Percentiles rank a stretch among this genome's conserved stretches.
Evolutionary conservation across 495 filamentous ascomycete species (phyloP).

Genomic region (Xylaria telfairii): DNA sequence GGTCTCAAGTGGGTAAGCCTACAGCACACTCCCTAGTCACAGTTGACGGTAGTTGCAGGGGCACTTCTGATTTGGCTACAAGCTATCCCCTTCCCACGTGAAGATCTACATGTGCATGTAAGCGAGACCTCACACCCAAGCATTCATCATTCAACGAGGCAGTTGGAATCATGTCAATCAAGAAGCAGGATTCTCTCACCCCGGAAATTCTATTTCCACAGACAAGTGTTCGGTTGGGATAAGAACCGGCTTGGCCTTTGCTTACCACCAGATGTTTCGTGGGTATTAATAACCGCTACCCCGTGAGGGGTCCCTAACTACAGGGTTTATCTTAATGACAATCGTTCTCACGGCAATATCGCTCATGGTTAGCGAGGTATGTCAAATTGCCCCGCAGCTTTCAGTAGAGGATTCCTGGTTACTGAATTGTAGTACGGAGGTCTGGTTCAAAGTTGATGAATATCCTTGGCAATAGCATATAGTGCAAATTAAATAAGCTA

Average conservation of each 20-base stretch:
- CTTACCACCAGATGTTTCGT: constrained; percentile 6
- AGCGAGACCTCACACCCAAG: background rate
- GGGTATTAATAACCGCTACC: constrained; percentile 31
- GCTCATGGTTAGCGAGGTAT: background rate
- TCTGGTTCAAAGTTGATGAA: too few species aligned
- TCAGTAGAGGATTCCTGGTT: background rate
- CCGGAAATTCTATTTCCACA: background rate
- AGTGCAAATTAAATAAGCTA: too few species aligned
- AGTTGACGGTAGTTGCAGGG: background rate
- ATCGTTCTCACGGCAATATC: background rate
- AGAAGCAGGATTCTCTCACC: background rate
- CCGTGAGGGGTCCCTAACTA: constrained; percentile 17
- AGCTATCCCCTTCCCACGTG: background rate
- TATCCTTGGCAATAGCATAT: too few species aligned
- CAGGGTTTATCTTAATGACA: constrained; percentile 3
- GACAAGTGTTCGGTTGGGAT: background rate
- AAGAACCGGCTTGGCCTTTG: constrained; percentile 10
- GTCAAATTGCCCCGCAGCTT: background rate
- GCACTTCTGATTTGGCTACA: background rate
- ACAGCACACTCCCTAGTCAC: background rate
- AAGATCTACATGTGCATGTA: background rate
- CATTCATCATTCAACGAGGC: background rate
- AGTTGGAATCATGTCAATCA: background rate
- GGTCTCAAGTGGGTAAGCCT: background rate
- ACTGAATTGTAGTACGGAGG: background rate